Base-by-base conservation (phyloP, 2,329 filamentous ascomycete species). In the Diaporthe eres region DNA sequence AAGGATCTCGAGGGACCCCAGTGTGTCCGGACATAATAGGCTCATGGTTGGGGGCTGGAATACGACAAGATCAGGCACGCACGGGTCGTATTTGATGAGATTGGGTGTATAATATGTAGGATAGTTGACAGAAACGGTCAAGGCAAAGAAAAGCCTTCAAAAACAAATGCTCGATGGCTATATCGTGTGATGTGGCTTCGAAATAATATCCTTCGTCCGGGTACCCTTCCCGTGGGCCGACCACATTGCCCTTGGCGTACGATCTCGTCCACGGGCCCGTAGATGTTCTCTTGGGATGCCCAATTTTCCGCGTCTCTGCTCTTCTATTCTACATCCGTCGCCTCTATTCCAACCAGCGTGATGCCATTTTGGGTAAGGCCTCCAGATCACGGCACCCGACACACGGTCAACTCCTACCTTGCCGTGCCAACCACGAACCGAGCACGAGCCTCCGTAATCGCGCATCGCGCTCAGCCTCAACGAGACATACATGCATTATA, bases 141-240 rank as follows among this genome's bases (percentile, higher is more conserved):
- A 47, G 42, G 3, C 25, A 15, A 42, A 25, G 15, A 15, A 42
- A 12, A 6, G 37, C n/a, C 34, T 25, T 1, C 17, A 4, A 70
- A 47, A 28, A 25, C 17, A 42, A 37, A 10, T 25, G 47, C n/a
- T 17, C 47, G 13, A 7, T 39, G n/a, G 17, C 22, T 19, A 22
- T 25, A n/a, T n/a, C 39, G 49, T 42, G n/a, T 53, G 65, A 68
- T 53, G 47, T 39, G 65, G 49, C 65, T 55, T 55, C 49, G 55
- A 8, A 65, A 9, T 28, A 42, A 4, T 15, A 25, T 51, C 28
- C 25, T 28, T 12, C 9, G 0, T 37, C n/a, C 34, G 65, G 49
- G 49, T 55, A 70, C 65, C 22, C n/a, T 55, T 19, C 47, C 49
- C 34, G 65, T 4, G 31, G n/a, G 19, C 31, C 47, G 28, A 10